These are phyloP conservation scores for Madurella mycetomatis DNA, from an alignment of 2,329 filamentous ascomycete genomes.

Conservation along the genomic window DNA sequence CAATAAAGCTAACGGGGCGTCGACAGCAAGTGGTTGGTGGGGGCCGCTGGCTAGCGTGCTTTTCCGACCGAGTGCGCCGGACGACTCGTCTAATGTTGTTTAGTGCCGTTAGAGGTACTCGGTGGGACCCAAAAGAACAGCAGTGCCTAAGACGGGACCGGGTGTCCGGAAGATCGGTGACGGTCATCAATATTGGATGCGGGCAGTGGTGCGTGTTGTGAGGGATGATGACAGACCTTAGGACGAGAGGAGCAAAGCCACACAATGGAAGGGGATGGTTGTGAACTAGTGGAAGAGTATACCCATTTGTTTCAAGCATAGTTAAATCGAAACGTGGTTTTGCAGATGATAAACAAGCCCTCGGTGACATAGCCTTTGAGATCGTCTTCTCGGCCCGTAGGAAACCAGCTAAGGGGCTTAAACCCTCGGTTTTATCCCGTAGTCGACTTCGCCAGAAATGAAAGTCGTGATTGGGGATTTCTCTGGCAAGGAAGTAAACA, in stretches of 20 bases:
- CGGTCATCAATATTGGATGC: too few relatives aligned
- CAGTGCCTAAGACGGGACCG: too few relatives aligned
- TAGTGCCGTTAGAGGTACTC: background rate
- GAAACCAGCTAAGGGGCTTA: background rate
- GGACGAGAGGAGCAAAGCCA: background rate
- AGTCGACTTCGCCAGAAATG: background rate
- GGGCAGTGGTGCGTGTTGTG: too few relatives aligned
- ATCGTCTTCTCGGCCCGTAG: too few relatives aligned
- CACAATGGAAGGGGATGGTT: background rate
- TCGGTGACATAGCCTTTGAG: too few relatives aligned
- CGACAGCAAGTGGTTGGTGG: constrained; percentile 14
- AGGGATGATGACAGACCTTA: too few relatives aligned
- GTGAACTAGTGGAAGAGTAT: background rate
- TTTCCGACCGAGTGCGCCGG: background rate
- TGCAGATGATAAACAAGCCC: too few relatives aligned
- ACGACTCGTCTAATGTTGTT: constrained; percentile 10
- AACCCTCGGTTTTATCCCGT: background rate
- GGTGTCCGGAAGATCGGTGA: too few relatives aligned
- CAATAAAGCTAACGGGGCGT: background rate
- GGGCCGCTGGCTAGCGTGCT: constrained; percentile 1
- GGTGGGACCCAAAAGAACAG: too few relatives aligned
- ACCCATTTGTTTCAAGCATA: background rate
- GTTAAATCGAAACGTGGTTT: background rate
- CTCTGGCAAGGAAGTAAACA: too few relatives aligned
- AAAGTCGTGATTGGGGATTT: too few relatives aligned